These are phyloP conservation scores for Lachnellula cervina DNA, from an alignment of 2,329 filamentous ascomycete species.

Conservation along the genomic window DNA sequence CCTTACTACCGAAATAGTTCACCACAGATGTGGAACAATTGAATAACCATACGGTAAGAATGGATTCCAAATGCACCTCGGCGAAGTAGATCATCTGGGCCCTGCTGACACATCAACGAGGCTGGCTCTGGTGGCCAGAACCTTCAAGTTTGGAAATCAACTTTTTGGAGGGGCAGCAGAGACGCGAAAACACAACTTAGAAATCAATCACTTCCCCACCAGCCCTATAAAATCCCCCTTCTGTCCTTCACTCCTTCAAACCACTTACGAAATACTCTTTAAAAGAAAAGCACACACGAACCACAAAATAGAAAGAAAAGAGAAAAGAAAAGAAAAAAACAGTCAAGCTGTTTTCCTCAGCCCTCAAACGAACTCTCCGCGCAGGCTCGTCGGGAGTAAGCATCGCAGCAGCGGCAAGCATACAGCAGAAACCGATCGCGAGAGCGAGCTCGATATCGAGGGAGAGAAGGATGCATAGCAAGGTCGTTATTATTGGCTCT, in stretches of 20 bases:
- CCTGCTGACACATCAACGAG: conserved; percentile 6
- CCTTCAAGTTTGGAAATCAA: conserved; percentile 18
- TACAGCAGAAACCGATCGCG: conserved; percentile 51
- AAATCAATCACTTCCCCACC: conserved; percentile 17
- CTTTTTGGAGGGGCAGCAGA: conserved; percentile 15
- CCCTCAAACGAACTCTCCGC: conserved; percentile 70
- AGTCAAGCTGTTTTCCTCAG: conserved; percentile 91
- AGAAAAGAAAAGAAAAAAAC: conserved; percentile 26
- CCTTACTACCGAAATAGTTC: background rate
- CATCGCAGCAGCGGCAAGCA: conserved; percentile 63
- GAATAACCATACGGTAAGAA: background rate
- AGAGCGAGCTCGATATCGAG: conserved; percentile 13
- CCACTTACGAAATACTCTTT: background rate
- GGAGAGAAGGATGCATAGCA: conserved; percentile 75
- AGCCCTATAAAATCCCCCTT: no score
- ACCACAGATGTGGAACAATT: background rate
- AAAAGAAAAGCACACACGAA: background rate
- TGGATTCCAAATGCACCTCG: background rate
- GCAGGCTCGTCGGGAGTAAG: conserved; percentile 69
- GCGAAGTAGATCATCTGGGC: background rate
- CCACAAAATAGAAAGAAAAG: no score
- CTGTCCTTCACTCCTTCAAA: background rate
- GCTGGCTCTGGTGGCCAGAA: conserved; percentile 10
- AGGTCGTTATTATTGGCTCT: conserved; percentile 90
- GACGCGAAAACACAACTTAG: conserved; percentile 13